These are phyloP conservation scores for Inga oerstediana DNA, from an alignment of 306 rosid species.

Conservation along the genomic window DNA sequence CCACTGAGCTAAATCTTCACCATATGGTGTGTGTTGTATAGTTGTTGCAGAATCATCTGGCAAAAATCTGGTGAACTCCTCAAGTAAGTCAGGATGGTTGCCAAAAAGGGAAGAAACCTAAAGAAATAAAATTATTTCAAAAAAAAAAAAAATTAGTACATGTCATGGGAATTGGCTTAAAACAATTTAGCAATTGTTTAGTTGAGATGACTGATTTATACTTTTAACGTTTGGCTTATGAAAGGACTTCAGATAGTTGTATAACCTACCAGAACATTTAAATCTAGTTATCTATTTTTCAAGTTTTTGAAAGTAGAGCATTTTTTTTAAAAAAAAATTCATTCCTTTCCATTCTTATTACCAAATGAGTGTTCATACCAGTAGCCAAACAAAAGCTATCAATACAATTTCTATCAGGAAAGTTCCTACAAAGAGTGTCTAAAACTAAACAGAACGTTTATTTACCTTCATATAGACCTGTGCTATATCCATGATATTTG, in stretches of 20 bases:
- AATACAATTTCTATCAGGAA: background rate
- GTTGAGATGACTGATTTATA: background rate
- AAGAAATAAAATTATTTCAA: slow-evolving; percentile 2
- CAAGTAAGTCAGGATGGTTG: slow-evolving; percentile 58
- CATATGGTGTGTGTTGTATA: slow-evolving; percentile 51
- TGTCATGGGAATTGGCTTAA: background rate
- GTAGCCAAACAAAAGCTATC: background rate
- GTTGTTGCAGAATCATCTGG: slow-evolving; percentile 53
- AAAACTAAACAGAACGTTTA: background rate
- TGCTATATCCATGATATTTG: slow-evolving; percentile 35
- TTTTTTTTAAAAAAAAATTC: background rate
- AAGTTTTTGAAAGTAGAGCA: background rate
- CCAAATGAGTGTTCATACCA: background rate
- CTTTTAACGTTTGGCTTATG: background rate
- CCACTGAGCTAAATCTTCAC: slow-evolving; percentile 61
- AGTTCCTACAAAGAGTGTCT: background rate
- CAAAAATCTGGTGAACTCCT: slow-evolving; percentile 59
- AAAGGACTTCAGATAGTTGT: background rate
- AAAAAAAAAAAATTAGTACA: background rate
- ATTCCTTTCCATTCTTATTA: background rate
- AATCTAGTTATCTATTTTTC: background rate
- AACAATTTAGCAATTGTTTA: background rate
- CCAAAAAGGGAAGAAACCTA: slow-evolving; percentile 57
- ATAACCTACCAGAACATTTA: background rate
- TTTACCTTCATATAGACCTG: slow-evolving; percentile 65